phyloP scores from a whole-genome alignment of 2,329 filamentous ascomycete genomes.

The Macrophomina tecta region DNA sequence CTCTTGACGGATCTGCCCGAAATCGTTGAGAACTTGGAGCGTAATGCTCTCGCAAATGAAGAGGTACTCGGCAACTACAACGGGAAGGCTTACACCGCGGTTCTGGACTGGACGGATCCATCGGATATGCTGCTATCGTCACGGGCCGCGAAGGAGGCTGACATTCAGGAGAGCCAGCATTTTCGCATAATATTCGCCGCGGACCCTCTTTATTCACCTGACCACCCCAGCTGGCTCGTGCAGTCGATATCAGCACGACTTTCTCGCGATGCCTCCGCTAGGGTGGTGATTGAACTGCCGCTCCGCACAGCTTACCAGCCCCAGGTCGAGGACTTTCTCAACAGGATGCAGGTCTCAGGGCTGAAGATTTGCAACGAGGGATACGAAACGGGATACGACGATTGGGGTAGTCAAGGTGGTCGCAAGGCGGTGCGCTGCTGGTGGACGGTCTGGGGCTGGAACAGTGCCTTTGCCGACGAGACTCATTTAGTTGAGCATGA shows the following conservation, averaged over 20 bases:
- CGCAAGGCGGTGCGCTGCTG: constrained; percentile 66
- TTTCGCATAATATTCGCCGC: constrained; percentile 76
- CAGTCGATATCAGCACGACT: constrained; percentile 74
- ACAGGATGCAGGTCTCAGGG: constrained; percentile 63
- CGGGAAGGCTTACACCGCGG: constrained; percentile 65
- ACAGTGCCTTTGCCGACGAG: constrained; percentile 1
- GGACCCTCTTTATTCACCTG: constrained; percentile 84
- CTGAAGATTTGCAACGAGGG: constrained; percentile 65
- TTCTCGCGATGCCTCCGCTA: constrained; percentile 59
- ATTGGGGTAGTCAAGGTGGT: constrained; percentile 67
- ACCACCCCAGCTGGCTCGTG: constrained; percentile 77
- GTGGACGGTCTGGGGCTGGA: constrained; percentile 67
- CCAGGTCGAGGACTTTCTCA: constrained; percentile 68
- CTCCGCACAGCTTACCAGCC: constrained; percentile 72
- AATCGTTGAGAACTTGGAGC: constrained; percentile 82
- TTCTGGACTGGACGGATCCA: constrained; percentile 76
- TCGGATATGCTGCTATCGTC: constrained; percentile 25
- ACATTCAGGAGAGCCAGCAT: constrained; percentile 7
- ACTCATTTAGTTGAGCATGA: constrained; percentile 19
- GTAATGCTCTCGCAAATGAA: constrained; percentile 72
- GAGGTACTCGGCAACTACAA: constrained; percentile 60
- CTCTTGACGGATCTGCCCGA: constrained; percentile 80
- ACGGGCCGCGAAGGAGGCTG: constrained; percentile 11
- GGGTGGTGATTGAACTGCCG: constrained; percentile 81
- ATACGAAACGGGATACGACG: constrained; percentile 70